phyloP scores from a whole-genome alignment of 805 yeast genomes.

The Candida qinlingensis region DNA sequence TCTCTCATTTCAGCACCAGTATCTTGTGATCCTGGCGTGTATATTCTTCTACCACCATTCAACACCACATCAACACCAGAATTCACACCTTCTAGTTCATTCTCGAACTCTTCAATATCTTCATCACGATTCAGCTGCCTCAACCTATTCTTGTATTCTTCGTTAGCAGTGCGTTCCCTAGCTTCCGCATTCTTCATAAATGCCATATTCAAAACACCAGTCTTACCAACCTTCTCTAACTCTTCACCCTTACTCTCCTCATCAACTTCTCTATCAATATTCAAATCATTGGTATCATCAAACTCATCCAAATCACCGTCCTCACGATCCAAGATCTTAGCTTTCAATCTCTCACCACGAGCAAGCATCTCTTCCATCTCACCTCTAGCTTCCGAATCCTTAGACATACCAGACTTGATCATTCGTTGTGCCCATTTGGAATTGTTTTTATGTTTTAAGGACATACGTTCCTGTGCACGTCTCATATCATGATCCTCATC shows the following conservation, averaged over 20 bases:
- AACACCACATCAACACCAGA: slow-evolving; percentile 41
- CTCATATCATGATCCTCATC: slow-evolving; percentile 59
- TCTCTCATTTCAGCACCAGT: slow-evolving; percentile 29
- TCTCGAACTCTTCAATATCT: slow-evolving; percentile 35
- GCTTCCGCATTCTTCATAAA: slow-evolving; percentile 91
- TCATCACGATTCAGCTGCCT: slow-evolving; percentile 44
- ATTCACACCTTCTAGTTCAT: slow-evolving; percentile 26
- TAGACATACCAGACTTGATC: slow-evolving; percentile 85
- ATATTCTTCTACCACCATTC: slow-evolving; percentile 77
- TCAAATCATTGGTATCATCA: slow-evolving; percentile 41
- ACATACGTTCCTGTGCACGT: slow-evolving; percentile 91
- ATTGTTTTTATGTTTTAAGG: slow-evolving; percentile 81
- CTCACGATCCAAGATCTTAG: slow-evolving; percentile 61
- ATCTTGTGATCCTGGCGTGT: slow-evolving; percentile 49
- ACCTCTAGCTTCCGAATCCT: slow-evolving; percentile 75
- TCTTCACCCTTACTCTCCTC: slow-evolving; percentile 32
- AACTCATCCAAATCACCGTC: slow-evolving; percentile 35
- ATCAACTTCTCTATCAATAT: slow-evolving; percentile 39
- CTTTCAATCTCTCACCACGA: slow-evolving; percentile 72
- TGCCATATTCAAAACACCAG: slow-evolving; percentile 91
- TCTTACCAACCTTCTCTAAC: slow-evolving; percentile 56
- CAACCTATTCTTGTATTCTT: slow-evolving; percentile 44
- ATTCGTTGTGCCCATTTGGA: slow-evolving; percentile 88
- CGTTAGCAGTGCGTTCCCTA: slow-evolving; percentile 55
- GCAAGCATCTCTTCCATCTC: slow-evolving; percentile 94